A percentile compares a stretch with the other conserved stretches of the same genome.
These are phyloP conservation scores for Tetradesmus obliquus DNA, from an alignment of 139 green algal genomes.

Conservation along the genomic window DNA sequence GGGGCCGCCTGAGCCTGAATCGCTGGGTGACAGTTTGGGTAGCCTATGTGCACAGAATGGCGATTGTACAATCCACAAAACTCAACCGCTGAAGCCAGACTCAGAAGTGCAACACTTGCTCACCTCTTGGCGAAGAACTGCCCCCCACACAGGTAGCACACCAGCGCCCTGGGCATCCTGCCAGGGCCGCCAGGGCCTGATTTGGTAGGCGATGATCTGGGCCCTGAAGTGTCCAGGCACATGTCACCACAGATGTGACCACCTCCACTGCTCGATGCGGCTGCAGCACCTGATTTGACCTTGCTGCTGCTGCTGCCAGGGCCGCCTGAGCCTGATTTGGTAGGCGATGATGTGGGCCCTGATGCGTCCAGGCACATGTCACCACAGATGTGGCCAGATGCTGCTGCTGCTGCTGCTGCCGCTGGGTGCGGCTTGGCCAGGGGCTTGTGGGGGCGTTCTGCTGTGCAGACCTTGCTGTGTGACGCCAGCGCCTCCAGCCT, in stretches of 20 bases:
- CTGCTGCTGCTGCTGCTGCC: background rate
- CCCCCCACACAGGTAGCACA: no score
- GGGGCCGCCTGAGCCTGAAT: no score
- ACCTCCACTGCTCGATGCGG: background rate
- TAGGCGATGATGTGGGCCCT: no score
- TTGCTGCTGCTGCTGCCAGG: background rate
- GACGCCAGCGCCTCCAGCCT: constrained; percentile 1
- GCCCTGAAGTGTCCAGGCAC: background rate
- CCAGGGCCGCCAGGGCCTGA: background rate
- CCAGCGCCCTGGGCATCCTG: background rate
- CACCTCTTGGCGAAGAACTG: no score
- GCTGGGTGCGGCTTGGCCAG: background rate
- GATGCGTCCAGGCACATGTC: background rate
- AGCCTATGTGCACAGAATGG: no score
- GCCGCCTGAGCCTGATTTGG: no score
- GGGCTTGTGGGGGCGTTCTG: constrained; percentile 1
- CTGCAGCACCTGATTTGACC: background rate
- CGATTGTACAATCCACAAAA: no score
- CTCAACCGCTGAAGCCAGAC: no score
- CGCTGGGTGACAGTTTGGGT: no score
- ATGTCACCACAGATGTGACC: no score
- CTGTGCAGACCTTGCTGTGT: constrained; percentile 24
- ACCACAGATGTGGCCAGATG: no score
- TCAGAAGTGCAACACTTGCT: no score
- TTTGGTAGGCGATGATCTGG: background rate